phyloP scores from a whole-genome alignment of 108 stramenopile genomes.

The Aurantiochytrium sp. region DNA sequence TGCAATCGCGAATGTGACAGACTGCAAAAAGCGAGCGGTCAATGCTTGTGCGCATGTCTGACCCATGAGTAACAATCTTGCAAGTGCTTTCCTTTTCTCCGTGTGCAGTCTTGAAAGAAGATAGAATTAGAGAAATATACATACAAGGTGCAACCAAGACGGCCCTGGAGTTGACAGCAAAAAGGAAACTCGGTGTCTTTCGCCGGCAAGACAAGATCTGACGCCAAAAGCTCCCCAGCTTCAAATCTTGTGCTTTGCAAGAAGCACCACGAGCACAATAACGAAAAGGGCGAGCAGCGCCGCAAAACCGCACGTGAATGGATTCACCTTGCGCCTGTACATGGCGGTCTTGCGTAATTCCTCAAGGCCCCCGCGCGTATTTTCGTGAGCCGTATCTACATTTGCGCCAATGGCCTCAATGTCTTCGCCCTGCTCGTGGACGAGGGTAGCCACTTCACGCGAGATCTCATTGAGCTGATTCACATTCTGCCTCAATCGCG shows the following conservation, averaged over 20 bases:
- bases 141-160: no score
- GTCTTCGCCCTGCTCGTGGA: neutral
- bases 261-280: neutral
- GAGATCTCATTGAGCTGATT: neutral
- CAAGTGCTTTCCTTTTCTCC: no score
- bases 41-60: no score
- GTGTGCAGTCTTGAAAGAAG: no score
- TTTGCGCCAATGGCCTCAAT: neutral
- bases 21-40: no score
- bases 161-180: no score
- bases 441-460: neutral
- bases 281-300: neutral
- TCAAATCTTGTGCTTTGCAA: neutral
- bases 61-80: no score
- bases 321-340: conserved; percentile 9
- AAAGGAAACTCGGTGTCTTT: no score
- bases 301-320: neutral
- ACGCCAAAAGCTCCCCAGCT: no score
- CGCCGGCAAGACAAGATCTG: no score
- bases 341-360: neutral
- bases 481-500: neutral
- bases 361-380: neutral
- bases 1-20: no score
- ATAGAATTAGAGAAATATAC: no score
- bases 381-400: neutral